Evolutionary conservation across 2,329 filamentous ascomycete genomes (phyloP).

Genomic region (Apiospora koreana): DNA sequence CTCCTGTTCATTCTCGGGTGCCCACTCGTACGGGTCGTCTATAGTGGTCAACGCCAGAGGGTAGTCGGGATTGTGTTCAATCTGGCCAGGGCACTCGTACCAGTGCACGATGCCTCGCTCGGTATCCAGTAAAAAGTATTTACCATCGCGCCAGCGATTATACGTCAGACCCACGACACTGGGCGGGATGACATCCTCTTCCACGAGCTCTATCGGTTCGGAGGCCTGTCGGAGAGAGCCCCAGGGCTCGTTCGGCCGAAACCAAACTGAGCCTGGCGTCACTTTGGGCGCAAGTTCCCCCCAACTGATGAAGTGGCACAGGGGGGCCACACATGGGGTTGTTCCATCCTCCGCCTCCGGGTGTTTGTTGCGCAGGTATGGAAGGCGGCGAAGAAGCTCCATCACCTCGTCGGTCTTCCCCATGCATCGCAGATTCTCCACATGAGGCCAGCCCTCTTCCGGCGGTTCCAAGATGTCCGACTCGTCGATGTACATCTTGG

Average conservation of each 20-base stretch:
- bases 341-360: neutral
- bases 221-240: neutral
- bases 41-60: too few species aligned
- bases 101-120: too few species aligned
- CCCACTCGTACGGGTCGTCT: neutral
- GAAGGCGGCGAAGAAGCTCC: constrained; percentile 8
- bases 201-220: neutral
- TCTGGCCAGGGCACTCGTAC: neutral
- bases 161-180: constrained; percentile 7
- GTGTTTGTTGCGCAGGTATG: constrained; percentile 1
- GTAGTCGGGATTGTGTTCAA: too few species aligned
- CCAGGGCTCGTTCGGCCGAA: neutral
- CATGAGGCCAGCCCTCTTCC: constrained; percentile 29
- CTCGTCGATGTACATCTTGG: constrained; percentile 27
- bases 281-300: neutral
- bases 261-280: neutral
- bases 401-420: constrained; percentile 12
- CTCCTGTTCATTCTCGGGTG: neutral
- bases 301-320: constrained; percentile 12
- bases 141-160: neutral
- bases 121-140: constrained; percentile 6
- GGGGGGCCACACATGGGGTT: neutral
- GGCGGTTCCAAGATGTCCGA: constrained; percentile 26
- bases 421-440: constrained; percentile 16
- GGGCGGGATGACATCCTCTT: neutral